Evolutionary conservation across 345 rosid genomes (phyloP), one percentile per base, ranked within the genome.

Genomic region (Populus davidiana): DNA sequence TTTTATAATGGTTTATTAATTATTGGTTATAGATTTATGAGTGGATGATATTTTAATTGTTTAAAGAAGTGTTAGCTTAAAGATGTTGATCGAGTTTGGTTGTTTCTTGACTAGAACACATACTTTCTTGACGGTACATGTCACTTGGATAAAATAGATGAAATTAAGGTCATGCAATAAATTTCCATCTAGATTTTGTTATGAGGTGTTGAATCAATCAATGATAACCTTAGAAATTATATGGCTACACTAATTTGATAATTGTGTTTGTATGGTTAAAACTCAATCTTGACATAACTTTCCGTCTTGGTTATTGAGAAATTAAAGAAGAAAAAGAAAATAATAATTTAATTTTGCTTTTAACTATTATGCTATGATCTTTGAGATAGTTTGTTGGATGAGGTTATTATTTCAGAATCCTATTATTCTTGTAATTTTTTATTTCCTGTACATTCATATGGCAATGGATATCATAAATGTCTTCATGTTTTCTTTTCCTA

Each of bases 91-190:
- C 38, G 47, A 56, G 13, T 21, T 50, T 70, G 1, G 67, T 72
- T 54, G 20, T 49, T 56, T 71, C 50, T 36, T 44, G 27, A 8
- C 13, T 52, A 29, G 35, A 67, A 29, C 6, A 25, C 39, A 10
- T 68, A 20, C 17, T 54, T 31, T 73, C 67, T 72, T 52, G 54
- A 52, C 31, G 50, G 41, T 29, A 36, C 36, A 67, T 67, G 67
- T 18, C 36, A 72, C 54, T 41, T 66, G 23, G 64, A 4, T 49
- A 21, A 13, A 50, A 73, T 72, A 69, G 80, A 81, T 68, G 14
- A 47, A 43, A 17, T 64, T 50, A 43, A 47, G 50, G 29, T 65
- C 10, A 27, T 43, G 16, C 11, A 72, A 43, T 76, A 41, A 79
- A 76, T 72, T 38, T 27, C 6, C 17, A 61, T 47, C 43, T 56